A percentile compares a stretch with the other conserved stretches of the same genome.
phyloP scores from a whole-genome alignment of 805 yeast genomes.

The Lipomyces chichibuensis region DNA sequence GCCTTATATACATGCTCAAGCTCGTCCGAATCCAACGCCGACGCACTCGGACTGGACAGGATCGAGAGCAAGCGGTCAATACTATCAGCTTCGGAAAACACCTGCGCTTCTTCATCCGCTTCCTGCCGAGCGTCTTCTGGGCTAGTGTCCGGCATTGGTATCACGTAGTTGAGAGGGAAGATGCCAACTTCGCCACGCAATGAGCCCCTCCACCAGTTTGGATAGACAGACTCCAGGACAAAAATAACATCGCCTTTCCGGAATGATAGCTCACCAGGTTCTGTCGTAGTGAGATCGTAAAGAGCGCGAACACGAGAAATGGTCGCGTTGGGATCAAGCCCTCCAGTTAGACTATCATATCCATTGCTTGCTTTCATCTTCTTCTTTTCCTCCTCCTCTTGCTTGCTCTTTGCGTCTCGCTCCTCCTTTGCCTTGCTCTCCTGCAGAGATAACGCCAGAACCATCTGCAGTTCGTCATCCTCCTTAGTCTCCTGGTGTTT shows the following conservation, averaged over 20 bases:
- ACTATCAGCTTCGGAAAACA: constrained; percentile 59
- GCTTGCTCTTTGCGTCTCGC: constrained; percentile 9
- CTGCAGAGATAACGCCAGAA: constrained; percentile 69
- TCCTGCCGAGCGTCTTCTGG: constrained; percentile 61
- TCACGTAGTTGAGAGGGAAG: constrained; percentile 89
- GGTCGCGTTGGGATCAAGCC: constrained; percentile 39
- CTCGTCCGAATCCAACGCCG: constrained; percentile 59
- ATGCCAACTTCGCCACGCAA: constrained; percentile 80
- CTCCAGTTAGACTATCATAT: constrained; percentile 7
- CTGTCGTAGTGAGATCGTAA: constrained; percentile 76
- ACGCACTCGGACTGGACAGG: constrained; percentile 48
- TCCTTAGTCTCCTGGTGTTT: constrained; percentile 48
- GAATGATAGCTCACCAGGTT: constrained; percentile 86
- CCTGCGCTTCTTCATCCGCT: constrained; percentile 53
- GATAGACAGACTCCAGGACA: constrained; percentile 82
- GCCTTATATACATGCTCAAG: constrained; percentile 73
- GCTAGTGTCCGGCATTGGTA: constrained; percentile 70
- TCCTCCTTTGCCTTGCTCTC: constrained; percentile 49
- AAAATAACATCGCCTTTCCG: constrained; percentile 83
- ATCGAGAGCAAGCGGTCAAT: constrained; percentile 71
- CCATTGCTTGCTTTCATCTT: constrained; percentile 2
- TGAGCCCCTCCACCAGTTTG: constrained; percentile 96
- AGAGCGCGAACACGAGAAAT: constrained; percentile 78
- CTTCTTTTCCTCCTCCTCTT: constrained; percentile 19
- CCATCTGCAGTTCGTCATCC: constrained; percentile 79